A percentile compares a stretch with the other conserved stretches of the same genome.
phyloP scores from a whole-genome alignment of 2,329 filamentous ascomycete species.

The Aspergillus arachidicola region DNA sequence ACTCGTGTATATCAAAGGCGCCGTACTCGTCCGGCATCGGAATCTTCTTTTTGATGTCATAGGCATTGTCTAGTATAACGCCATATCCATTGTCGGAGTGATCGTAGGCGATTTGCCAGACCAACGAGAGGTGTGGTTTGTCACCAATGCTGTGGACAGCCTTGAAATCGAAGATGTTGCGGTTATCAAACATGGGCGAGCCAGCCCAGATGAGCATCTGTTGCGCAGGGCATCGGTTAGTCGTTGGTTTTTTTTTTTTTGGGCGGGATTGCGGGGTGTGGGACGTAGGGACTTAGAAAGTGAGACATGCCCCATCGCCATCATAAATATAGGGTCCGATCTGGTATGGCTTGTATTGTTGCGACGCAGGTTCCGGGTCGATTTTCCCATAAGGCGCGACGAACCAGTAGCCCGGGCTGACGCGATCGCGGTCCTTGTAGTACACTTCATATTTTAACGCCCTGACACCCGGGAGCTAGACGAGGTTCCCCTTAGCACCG shows the following conservation, averaged over 20 bases:
- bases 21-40: constrained; percentile 27
- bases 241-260: neutral
- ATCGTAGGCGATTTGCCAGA: constrained; percentile 32
- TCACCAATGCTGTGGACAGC: constrained; percentile 45
- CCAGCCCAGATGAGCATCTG: constrained; percentile 48
- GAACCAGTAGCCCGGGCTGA: constrained; percentile 52
- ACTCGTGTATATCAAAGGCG: constrained; percentile 43
- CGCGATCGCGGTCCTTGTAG: constrained; percentile 27
- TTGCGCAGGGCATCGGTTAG: neutral
- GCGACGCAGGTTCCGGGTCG: constrained; percentile 27
- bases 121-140: constrained; percentile 50
- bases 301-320: constrained; percentile 43
- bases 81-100: constrained; percentile 48
- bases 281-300: neutral
- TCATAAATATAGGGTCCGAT: constrained; percentile 55
- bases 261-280: neutral
- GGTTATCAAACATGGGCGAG: constrained; percentile 47
- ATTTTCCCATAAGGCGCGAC: constrained; percentile 48
- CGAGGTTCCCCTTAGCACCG: neutral
- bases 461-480: constrained; percentile 28
- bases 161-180: constrained; percentile 50
- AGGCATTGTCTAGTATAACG: constrained; percentile 51
- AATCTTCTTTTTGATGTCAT: constrained; percentile 47
- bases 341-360: constrained; percentile 43
- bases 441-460: constrained; percentile 32